Conservation (phyloP, 2,329 filamentous ascomycete genomes). For the Aureobasidium sp. region DNA sequence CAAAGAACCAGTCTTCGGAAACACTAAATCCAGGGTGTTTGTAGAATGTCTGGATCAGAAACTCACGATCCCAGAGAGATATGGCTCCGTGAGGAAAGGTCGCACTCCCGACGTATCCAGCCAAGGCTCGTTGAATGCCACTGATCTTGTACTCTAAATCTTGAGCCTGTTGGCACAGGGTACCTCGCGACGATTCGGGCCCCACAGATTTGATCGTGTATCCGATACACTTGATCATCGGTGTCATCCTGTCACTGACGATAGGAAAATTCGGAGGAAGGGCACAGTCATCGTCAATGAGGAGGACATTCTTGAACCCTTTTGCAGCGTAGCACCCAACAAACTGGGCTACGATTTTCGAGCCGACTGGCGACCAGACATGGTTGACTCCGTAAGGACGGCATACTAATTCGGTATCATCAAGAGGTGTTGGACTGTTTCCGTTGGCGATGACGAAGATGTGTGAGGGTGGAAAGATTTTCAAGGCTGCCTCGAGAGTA, state of each 20-base stretch:
- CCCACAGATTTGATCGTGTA: constrained; percentile 39
- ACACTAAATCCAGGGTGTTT: constrained; percentile 43
- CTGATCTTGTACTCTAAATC: constrained; percentile 46
- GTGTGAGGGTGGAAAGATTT: constrained; percentile 37
- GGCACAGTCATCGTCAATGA: constrained; percentile 44
- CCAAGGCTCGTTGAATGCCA: constrained; percentile 37
- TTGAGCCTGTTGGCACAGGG: constrained; percentile 30
- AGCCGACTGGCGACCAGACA: constrained; percentile 41
- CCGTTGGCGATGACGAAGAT: constrained; percentile 44
- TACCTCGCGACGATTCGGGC: constrained; percentile 16
- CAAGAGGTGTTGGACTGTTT: constrained; percentile 38
- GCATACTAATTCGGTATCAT: constrained; percentile 41
- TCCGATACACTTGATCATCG: constrained; percentile 36
- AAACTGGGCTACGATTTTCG: constrained; percentile 43
- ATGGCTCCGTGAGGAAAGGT: constrained; percentile 46
- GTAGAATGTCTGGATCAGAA: constrained; percentile 38
- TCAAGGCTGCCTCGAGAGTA: constrained; percentile 37
- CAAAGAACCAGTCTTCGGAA: constrained; percentile 46
- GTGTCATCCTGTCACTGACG: constrained; percentile 35
- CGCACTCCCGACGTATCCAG: constrained; percentile 37
- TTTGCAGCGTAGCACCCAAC: constrained; percentile 40
- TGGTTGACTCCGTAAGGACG: constrained; percentile 38
- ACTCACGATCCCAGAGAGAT: constrained; percentile 39
- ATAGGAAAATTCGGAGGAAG: constrained; percentile 41
- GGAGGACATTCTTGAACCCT: constrained; percentile 37